Base-by-base conservation (phyloP, 2,329 filamentous ascomycete species). In the Chrysoporthe deuterocubensis region DNA sequence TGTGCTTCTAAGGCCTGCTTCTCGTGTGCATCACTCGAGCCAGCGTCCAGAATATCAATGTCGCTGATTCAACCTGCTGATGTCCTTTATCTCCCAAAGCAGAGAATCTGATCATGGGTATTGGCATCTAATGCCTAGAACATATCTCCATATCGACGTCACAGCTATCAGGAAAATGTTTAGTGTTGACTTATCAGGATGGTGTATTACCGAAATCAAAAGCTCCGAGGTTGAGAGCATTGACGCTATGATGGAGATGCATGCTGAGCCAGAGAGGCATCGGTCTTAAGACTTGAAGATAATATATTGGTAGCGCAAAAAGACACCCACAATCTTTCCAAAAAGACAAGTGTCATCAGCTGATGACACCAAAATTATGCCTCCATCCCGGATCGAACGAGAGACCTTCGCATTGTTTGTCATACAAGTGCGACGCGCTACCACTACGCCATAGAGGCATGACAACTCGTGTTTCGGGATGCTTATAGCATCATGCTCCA, bases 381-480 rank as follows among this genome's bases (percentile, higher is more conserved):
- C 57, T 61, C 59, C 59, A 61, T 61, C 59, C 59, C 59, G 43
- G 59, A 61, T 61, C 59, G 59, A 61, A 61, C 59, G 59, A 61
- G 59, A 61, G 59, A 61, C 59, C 59, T 61, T 61, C 43, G 59
- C 59, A 61, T 61, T 61, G 26, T 1, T 7, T 16, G 11, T 54
- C 21, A 14, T 54, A 61, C 59, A 61, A 61, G 59, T 61, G 59
- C 59, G 43, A 61, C 59, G 59, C 59, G 43, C 59, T 61, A 61
- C 59, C 59, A 61, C 59, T 61, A 48, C 43, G 59, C 59, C 43
- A 61, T 61, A 61, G 59, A 61, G 59, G 59, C 59, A 54, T 7
- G 50, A 13, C 26, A 26, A 26, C 26, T 26, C 26, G 26, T 26
- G 26, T 26, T 26, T 26, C 26, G 26, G 26, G 26, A 26, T 26